A percentile compares a stretch with the other conserved stretches of the same genome.
Evolutionary conservation across 345 rosid species (phyloP).

Genomic region (Barbarea vulgaris): DNA sequence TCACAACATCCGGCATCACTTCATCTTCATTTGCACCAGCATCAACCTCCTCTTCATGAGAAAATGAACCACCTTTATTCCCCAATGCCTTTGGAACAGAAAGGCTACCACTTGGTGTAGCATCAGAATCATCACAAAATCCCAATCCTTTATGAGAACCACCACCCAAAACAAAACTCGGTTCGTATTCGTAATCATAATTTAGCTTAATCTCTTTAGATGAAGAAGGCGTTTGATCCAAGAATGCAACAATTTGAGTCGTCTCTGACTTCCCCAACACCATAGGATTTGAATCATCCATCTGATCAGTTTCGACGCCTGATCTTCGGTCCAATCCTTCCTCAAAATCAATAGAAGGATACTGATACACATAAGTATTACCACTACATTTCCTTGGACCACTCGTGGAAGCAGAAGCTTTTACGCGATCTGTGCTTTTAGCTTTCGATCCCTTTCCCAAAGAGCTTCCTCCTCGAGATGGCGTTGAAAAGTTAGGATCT

Average conservation of each 20-base stretch:
- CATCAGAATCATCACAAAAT: constrained; percentile 57
- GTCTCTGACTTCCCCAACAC: constrained; percentile 53
- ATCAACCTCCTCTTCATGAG: constrained; percentile 46
- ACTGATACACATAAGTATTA: constrained; percentile 47
- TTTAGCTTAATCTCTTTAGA: constrained; percentile 39
- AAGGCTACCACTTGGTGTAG: constrained; percentile 46
- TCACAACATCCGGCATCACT: constrained; percentile 39
- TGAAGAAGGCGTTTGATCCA: constrained; percentile 56
- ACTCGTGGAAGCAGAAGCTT: constrained; percentile 49
- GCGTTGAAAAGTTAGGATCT: constrained; percentile 39
- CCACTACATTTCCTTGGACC: constrained; percentile 43
- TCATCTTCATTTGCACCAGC: constrained; percentile 43
- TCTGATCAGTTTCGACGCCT: constrained; percentile 19
- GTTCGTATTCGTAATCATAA: constrained; percentile 58
- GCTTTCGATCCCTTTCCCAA: constrained; percentile 36
- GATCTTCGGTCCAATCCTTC: constrained; percentile 37
- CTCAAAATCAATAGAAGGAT: constrained; percentile 54
- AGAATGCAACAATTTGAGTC: constrained; percentile 57
- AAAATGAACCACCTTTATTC: constrained; percentile 43
- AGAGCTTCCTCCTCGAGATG: constrained; percentile 49
- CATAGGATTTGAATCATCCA: constrained; percentile 43
- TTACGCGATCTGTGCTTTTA: constrained; percentile 47
- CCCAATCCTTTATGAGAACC: constrained; percentile 68
- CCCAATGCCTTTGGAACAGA: constrained; percentile 50
- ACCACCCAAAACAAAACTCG: constrained; percentile 68